These are phyloP conservation scores for Isabelozyma rhagii DNA, from an alignment of 805 yeast genomes.

Conservation along the genomic window DNA sequence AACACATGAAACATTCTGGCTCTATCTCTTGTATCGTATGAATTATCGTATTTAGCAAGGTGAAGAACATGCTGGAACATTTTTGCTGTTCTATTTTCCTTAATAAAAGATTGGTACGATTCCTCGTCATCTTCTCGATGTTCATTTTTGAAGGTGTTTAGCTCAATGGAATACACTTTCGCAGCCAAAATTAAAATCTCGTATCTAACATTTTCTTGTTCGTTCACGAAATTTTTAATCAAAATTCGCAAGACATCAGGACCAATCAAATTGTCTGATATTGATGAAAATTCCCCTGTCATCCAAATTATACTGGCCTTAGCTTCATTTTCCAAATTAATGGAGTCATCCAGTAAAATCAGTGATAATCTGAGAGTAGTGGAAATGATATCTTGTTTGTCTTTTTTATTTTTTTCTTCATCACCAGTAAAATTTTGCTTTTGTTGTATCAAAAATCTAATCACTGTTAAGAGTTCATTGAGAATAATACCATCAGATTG, in stretches of 20 bases:
- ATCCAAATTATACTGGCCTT: conserved; percentile 87
- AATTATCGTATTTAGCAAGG: conserved; percentile 68
- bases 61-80: conserved; percentile 62
- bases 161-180: conserved; percentile 58
- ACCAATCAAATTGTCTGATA: conserved; percentile 43
- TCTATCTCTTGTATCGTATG: conserved; percentile 78
- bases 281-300: conserved; percentile 70
- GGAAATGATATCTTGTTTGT: conserved; percentile 41
- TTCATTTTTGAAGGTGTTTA: conserved; percentile 37
- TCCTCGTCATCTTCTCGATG: conserved; percentile 10
- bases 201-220: conserved; percentile 57
- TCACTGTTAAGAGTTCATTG: conserved; percentile 67
- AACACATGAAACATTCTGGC: conserved; percentile 71
- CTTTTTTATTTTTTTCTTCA: conserved; percentile 3
- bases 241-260: conserved; percentile 73
- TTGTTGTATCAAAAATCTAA: conserved; percentile 68
- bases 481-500: conserved; percentile 33
- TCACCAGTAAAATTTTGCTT: conserved; percentile 22
- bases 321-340: conserved; percentile 44
- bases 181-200: conserved; percentile 74
- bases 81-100: conserved; percentile 27
- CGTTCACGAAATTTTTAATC: conserved; percentile 50
- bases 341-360: conserved; percentile 19
- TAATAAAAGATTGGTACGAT: conserved; percentile 7
- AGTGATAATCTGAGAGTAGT: conserved; percentile 51